Percentiles rank a stretch among this genome's conserved stretches.
These are phyloP conservation scores for Cadophora sp. DNA, from an alignment of 2,329 filamentous ascomycete species.

Conservation along the genomic window DNA sequence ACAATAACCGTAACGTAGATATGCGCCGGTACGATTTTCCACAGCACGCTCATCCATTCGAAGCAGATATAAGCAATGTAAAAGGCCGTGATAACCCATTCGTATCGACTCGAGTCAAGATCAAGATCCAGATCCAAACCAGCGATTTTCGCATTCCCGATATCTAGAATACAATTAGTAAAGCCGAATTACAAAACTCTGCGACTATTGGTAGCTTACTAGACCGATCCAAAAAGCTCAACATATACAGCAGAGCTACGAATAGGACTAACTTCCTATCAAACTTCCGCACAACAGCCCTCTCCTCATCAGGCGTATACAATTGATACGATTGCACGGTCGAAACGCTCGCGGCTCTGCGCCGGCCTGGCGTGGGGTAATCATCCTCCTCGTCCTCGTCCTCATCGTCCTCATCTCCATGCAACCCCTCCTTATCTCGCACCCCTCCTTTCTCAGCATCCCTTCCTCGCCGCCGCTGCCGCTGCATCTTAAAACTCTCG, in stretches of 20 bases:
- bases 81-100: constrained; percentile 66
- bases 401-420: constrained; percentile 28
- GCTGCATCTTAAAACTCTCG: constrained; percentile 37
- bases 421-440: constrained; percentile 22
- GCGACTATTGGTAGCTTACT: too few relatives aligned
- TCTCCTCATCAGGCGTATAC: constrained; percentile 74
- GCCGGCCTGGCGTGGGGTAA: constrained; percentile 17
- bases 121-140: constrained; percentile 69
- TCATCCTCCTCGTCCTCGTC: constrained; percentile 31
- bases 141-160: constrained; percentile 68
- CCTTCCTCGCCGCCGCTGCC: constrained; percentile 13
- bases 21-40: constrained; percentile 65
- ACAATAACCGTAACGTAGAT: constrained; percentile 68
- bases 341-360: constrained; percentile 40
- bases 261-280: constrained; percentile 81
- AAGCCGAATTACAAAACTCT: too few relatives aligned
- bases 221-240: constrained; percentile 85
- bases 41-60: constrained; percentile 70
- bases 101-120: constrained; percentile 57
- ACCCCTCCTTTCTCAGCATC: constrained; percentile 25
- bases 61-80: constrained; percentile 69
- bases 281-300: constrained; percentile 73
- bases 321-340: constrained; percentile 54
- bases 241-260: constrained; percentile 80
- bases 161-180: constrained; percentile 51